Conservation (phyloP, 176 grass and related monocot species). For the Ensete glaucum region DNA sequence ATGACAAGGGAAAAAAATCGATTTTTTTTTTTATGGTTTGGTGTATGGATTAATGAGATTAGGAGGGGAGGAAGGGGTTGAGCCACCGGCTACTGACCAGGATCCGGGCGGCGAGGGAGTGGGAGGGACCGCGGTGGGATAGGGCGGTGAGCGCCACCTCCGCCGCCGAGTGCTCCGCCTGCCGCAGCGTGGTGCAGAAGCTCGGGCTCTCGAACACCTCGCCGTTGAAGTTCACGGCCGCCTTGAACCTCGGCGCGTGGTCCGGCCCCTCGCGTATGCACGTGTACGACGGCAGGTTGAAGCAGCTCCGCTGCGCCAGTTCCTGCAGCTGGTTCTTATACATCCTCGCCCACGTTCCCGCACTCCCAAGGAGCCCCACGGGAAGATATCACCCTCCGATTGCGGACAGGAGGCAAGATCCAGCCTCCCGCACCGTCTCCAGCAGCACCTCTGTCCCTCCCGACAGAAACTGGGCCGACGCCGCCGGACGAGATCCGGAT, state of each 20-base stretch:
- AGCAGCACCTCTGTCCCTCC: background rate
- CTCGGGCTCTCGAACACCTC: conserved; percentile 91
- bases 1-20: background rate
- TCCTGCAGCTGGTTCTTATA: conserved; percentile 99
- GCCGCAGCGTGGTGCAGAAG: conserved; percentile 88
- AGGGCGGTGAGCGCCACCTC: conserved; percentile 86
- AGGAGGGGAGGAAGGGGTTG: background rate
- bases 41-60: too few relatives aligned
- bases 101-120: conserved; percentile 95
- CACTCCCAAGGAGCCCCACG: background rate
- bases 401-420: background rate
- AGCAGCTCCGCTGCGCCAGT: conserved; percentile 98
- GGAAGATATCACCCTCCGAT: background rate
- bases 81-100: conserved; percentile 37
- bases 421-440: background rate
- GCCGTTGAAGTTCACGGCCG: conserved; percentile 83
- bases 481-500: background rate
- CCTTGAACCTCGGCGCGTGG: conserved; percentile 96
- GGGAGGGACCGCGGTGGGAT: conserved; percentile 63
- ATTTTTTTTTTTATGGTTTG: too few relatives aligned
- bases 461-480: background rate
- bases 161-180: conserved; percentile 96
- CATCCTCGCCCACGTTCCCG: conserved; percentile 26
- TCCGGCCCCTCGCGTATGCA: conserved; percentile 92
- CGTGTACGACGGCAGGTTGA: conserved; percentile 96